Evolutionary conservation across 805 yeast species (phyloP).

Genomic region (Ogataea henricii): DNA sequence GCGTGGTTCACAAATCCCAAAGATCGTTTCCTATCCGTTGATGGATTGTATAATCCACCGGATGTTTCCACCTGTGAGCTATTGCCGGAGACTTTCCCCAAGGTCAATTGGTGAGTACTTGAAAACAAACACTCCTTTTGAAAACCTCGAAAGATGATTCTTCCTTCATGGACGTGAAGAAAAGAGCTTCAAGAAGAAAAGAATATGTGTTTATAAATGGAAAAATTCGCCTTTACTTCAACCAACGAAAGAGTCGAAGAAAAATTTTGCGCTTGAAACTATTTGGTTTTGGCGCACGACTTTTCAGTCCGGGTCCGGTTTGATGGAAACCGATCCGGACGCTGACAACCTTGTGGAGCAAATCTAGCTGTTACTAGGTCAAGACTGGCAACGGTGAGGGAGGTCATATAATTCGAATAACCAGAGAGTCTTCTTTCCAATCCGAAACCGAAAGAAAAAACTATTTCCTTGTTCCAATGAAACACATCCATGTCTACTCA

Average conservation of each 20-base stretch:
- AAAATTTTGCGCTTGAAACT: not conserved
- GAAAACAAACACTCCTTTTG: constrained; percentile 44
- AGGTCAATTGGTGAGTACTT: constrained; percentile 44
- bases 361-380: too few relatives aligned
- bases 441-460: too few relatives aligned
- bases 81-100: constrained; percentile 92
- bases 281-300: constrained; percentile 1
- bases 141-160: constrained; percentile 77
- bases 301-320: not conserved
- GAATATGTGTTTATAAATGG: not conserved
- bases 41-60: constrained; percentile 22
- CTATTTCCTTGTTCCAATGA: too few relatives aligned
- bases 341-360: too few relatives aligned
- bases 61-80: constrained; percentile 58
- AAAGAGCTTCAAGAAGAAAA: constrained; percentile 18
- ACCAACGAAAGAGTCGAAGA: not conserved
- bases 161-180: constrained; percentile 61
- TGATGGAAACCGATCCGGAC: not conserved
- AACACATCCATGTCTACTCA: too few relatives aligned
- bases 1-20: not conserved
- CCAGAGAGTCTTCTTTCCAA: too few relatives aligned
- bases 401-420: too few relatives aligned
- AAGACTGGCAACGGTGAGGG: too few relatives aligned
- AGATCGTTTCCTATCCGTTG: constrained; percentile 8
- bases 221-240: constrained; percentile 3